A percentile compares a stretch with the other conserved stretches of the same genome.
phyloP scores from a whole-genome alignment of 2,329 filamentous ascomycete species.

The Stagonosporopsis chrysanthemi region DNA sequence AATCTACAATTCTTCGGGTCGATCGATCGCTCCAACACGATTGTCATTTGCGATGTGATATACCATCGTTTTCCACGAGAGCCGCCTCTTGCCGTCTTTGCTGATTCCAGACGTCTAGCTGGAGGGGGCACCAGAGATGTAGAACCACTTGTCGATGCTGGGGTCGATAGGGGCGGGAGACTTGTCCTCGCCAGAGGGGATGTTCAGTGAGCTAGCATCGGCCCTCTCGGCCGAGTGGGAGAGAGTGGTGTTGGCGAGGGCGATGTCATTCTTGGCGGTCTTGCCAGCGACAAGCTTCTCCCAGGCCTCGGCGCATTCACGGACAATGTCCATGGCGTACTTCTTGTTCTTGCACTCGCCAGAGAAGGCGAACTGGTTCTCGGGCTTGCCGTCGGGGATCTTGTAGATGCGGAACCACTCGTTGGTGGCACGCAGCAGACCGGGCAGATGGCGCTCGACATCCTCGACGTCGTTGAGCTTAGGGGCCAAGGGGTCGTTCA shows the following conservation, averaged over 20 bases:
- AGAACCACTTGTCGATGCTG: constrained; percentile 99
- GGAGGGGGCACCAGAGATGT: constrained; percentile 93
- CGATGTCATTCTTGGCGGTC: constrained; percentile 77
- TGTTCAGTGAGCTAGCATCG: constrained; percentile 72
- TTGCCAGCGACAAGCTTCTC: constrained; percentile 94
- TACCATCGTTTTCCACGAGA: not conserved
- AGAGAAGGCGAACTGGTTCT: constrained; percentile 99
- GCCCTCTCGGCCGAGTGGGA: constrained; percentile 76
- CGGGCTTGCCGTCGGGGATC: constrained; percentile 99
- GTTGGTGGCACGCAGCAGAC: constrained; percentile 95
- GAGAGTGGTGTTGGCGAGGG: constrained; percentile 81
- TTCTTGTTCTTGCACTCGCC: constrained; percentile 99
- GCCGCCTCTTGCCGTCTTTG: not conserved
- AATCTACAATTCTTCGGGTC: not conserved
- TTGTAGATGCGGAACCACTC: constrained; percentile 99
- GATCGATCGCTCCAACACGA: not conserved
- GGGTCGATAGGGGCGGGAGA: constrained; percentile 87
- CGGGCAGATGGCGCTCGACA: constrained; percentile 96
- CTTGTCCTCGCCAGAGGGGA: constrained; percentile 82
- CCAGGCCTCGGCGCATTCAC: constrained; percentile 96
- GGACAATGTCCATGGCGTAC: constrained; percentile 95
- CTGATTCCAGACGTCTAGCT: constrained; percentile 43
- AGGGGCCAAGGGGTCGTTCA: constrained; percentile 94
- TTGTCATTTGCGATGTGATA: constrained; percentile 2
- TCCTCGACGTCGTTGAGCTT: constrained; percentile 99